These are phyloP conservation scores for Mucor plumbeus DNA, from an alignment of 371 early-diverging fungal genomes.

Conservation along the genomic window DNA sequence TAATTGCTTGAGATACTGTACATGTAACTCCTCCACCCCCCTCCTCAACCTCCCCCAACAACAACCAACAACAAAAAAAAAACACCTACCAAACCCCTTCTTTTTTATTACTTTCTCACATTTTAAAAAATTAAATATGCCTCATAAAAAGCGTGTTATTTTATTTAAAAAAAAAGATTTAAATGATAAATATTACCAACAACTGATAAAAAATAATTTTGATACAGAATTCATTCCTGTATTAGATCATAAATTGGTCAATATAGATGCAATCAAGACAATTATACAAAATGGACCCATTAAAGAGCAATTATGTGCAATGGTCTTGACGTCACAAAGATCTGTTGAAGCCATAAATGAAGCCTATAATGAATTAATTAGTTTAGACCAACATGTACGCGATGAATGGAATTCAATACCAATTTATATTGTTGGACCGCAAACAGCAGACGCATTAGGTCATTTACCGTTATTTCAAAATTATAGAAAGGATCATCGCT, in stretches of 20 bases:
- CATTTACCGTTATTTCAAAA: slow-evolving; percentile 32
- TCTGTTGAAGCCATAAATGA: slow-evolving; percentile 38
- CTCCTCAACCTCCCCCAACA: background rate
- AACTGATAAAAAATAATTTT: slow-evolving; percentile 21
- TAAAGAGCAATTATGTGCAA: slow-evolving; percentile 12
- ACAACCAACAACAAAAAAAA: background rate
- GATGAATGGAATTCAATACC: slow-evolving; percentile 33
- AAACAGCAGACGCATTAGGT: slow-evolving; percentile 44
- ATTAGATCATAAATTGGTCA: slow-evolving; percentile 32
- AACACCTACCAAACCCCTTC: background rate
- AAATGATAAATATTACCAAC: slow-evolving; percentile 30
- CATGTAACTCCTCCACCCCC: background rate
- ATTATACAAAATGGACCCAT: slow-evolving; percentile 30
- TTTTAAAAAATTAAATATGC: background rate
- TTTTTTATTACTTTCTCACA: background rate
- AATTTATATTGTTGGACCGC: slow-evolving; percentile 56
- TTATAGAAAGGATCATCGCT: slow-evolving; percentile 1
- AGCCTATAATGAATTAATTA: slow-evolving; percentile 4
- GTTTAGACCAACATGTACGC: background rate
- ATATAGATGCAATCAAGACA: slow-evolving; percentile 19
- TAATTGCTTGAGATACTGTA: background rate
- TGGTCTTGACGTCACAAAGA: slow-evolving; percentile 51
- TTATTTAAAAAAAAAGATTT: slow-evolving; percentile 29
- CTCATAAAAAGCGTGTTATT: slow-evolving; percentile 24
- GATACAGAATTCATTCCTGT: slow-evolving; percentile 42